Percentiles rank a stretch among this genome's conserved stretches.
These are phyloP conservation scores for Coleophoma crateriformis DNA, from an alignment of 2,329 filamentous ascomycete genomes.

Conservation along the genomic window DNA sequence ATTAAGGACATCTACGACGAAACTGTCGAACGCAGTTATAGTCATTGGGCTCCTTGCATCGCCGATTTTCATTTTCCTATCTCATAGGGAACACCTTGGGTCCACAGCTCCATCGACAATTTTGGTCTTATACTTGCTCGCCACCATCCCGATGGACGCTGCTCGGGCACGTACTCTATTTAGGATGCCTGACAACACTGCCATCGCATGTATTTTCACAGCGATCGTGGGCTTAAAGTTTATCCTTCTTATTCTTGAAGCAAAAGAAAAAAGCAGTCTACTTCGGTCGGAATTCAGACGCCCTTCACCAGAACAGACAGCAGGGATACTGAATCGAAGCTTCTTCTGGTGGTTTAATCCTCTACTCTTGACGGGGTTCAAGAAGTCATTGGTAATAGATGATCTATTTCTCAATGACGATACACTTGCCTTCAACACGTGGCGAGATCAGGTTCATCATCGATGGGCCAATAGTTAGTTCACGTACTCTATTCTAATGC, in stretches of 20 bases:
- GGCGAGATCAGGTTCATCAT: background rate
- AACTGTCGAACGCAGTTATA: constrained; percentile 1
- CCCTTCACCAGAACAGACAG: constrained; percentile 18
- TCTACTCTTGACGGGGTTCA: constrained; percentile 22
- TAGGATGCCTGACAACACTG: background rate
- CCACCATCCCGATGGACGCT: background rate
- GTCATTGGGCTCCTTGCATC: constrained; percentile 1
- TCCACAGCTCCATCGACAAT: background rate
- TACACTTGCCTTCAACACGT: background rate
- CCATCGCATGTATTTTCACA: constrained; percentile 11
- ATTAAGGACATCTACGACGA: constrained; percentile 1
- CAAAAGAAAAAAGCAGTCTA: constrained; percentile 9
- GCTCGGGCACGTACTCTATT: background rate
- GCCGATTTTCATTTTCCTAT: background rate
- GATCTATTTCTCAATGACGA: constrained; percentile 11
- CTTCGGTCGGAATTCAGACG: background rate
- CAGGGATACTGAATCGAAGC: constrained; percentile 22
- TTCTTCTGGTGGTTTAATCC: constrained; percentile 27
- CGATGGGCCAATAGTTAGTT: constrained; percentile 2
- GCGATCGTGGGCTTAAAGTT: constrained; percentile 13
- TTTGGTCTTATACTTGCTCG: background rate
- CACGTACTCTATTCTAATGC: background rate
- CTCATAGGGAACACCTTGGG: background rate
- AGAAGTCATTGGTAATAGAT: constrained; percentile 18
- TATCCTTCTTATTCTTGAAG: constrained; percentile 15